Evolutionary conservation across 192 early-diverging fungal species (phyloP), one percentile per base, ranked within the genome.

Genomic region (Phycomyces nitens): DNA sequence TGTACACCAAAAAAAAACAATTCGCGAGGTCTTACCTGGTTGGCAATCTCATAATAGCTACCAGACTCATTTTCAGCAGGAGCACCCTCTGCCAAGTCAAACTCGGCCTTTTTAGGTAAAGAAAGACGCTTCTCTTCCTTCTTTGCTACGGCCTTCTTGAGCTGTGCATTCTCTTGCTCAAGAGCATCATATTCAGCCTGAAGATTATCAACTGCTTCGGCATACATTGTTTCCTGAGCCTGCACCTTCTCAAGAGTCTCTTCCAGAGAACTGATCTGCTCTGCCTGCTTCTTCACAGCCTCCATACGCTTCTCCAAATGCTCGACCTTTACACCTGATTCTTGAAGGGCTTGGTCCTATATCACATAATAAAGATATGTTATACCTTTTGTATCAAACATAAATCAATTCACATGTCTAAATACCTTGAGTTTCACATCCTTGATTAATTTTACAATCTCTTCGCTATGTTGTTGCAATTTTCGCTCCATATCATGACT

Each of bases 401-500:
- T n/a, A n/a, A n/a, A n/a, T n/a, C n/a, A n/a, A n/a, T n/a, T n/a
- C n/a, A n/a, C n/a, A n/a, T n/a, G n/a, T 18, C n/a, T 10, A 21
- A 16, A 29, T 79, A 84, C 85, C 76, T 91, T 95, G 59, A 84
- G 24, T 47, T 91, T 92, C 18, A 87, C 71, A 53, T 94, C 91
- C 42, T 87, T 87, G 41, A 91, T 83, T 6, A 98, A 77, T 39
- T 85, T 86, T 51, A 88, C 60, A 34, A 95, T 86, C 56, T 98
- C 92, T 14, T 88, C 90, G 54, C 83, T 84, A 41, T 89, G 80
- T 27, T 85, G 80, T 60, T 89, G 86, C 12, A 90, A 78, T 72
- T 91, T 85, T 24, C 84, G 84, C 65, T 93, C 84, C 55, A 91
- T 82, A 34, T 94, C 92, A 14, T 83, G 74, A 73, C 94, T 96